Percentiles rank a stretch among this genome's conserved stretches.
These are phyloP conservation scores for Hanseniaspora hatyaiensis DNA, from an alignment of 805 yeast genomes.

Conservation along the genomic window DNA sequence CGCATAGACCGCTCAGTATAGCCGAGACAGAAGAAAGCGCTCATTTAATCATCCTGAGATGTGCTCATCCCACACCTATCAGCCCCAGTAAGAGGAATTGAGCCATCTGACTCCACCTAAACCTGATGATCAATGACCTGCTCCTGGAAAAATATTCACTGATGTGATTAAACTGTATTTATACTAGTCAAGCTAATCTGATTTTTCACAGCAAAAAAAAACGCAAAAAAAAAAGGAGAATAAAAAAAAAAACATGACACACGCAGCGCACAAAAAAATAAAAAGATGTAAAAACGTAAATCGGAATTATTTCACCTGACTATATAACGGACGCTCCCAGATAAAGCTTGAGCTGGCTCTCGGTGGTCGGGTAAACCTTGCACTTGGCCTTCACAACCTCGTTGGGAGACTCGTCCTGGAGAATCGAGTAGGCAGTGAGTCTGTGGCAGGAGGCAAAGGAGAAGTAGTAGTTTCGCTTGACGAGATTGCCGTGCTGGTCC, in stretches of 20 bases:
- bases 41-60: background rate
- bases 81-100: no score
- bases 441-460: constrained; percentile 90
- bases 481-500: constrained; percentile 23
- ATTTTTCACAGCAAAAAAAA: background rate
- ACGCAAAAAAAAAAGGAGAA: background rate
- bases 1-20: no score
- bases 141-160: no score
- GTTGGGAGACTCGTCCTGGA: constrained; percentile 30
- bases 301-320: background rate
- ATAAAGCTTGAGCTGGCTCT: constrained; percentile 52
- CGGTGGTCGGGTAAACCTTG: constrained; percentile 64
- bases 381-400: constrained; percentile 45
- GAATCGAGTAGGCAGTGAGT: constrained; percentile 69
- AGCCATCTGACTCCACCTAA: no score
- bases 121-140: no score
- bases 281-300: background rate
- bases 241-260: no score
- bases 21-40: no score
- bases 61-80: no score
- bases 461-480: constrained; percentile 39
- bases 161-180: no score
- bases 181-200: no score
- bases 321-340: constrained; percentile 40
- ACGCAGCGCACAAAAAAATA: no score